phyloP scores from a whole-genome alignment of 768 basidiomycete species.

The Saitozyma sp. region DNA sequence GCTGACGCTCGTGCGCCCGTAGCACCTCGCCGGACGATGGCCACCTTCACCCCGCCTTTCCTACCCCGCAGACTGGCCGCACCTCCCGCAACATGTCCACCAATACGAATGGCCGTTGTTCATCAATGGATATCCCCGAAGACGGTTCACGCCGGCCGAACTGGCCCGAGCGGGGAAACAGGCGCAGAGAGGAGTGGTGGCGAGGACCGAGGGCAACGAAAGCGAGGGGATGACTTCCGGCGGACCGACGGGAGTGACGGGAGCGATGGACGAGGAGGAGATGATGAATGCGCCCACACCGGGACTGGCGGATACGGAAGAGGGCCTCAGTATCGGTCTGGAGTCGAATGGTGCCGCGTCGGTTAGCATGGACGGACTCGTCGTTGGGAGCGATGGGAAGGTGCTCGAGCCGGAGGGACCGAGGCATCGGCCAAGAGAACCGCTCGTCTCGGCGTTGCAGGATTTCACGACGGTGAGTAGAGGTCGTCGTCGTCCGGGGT shows the following conservation, averaged over 20 bases:
- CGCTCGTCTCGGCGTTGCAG: constrained; percentile 27
- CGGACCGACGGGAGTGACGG: neutral
- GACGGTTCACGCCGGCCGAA: neutral
- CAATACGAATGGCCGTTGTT: constrained; percentile 26
- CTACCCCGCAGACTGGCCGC: constrained; percentile 23
- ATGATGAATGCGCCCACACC: constrained; percentile 20
- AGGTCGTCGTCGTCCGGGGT: constrained; percentile 7
- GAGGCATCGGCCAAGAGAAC: constrained; percentile 29
- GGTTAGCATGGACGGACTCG: neutral
- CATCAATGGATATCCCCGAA: constrained; percentile 28
- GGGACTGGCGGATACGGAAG: neutral
- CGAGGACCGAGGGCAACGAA: constrained; percentile 2
- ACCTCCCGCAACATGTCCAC: constrained; percentile 14
- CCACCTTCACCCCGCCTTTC: constrained; percentile 21
- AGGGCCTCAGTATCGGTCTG: constrained; percentile 2
- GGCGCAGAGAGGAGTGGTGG: too few species aligned
- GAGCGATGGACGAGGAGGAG: constrained; percentile 23
- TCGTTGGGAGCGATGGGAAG: neutral
- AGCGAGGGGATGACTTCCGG: constrained; percentile 9
- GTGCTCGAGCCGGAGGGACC: constrained; percentile 24
- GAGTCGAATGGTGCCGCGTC: neutral
- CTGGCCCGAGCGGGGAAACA: neutral
- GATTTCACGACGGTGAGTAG: constrained; percentile 21
- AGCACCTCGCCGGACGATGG: constrained; percentile 23
- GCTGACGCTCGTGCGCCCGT: neutral